Conservation (phyloP, 1,139 yeast species). For the Sugiyamaella paludigena region DNA sequence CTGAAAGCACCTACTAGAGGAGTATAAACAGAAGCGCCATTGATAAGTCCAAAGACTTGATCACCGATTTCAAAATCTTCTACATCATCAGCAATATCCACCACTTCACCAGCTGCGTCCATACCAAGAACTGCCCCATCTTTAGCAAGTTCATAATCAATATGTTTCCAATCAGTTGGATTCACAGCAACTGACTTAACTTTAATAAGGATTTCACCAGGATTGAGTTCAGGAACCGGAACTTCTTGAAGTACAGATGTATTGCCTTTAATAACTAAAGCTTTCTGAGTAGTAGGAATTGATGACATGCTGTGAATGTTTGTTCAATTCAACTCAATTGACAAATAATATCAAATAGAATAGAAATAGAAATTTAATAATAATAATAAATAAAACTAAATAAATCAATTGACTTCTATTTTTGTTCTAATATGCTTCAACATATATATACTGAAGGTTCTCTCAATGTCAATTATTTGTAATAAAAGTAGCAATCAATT, state of each 20-base stretch:
- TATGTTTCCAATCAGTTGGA: conserved; percentile 76
- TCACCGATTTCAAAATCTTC: conserved; percentile 54
- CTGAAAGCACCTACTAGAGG: conserved; percentile 58
- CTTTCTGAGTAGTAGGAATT: conserved; percentile 16
- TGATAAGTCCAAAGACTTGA: conserved; percentile 49
- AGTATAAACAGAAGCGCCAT: conserved; percentile 46
- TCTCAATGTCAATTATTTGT: no score
- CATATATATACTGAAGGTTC: no score
- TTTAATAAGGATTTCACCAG: conserved; percentile 52
- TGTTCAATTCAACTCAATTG: no score
- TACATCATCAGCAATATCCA: conserved; percentile 55
- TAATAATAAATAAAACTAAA: no score
- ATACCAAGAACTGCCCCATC: conserved; percentile 45
- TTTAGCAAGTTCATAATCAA: conserved; percentile 39
- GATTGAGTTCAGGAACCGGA: conserved; percentile 22
- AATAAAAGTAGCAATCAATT: no score
- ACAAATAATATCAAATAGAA: no score
- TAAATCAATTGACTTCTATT: no score
- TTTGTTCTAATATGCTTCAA: no score
- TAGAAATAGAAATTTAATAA: no score
- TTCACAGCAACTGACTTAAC: conserved; percentile 61
- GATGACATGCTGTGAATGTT: conserved; percentile 2
- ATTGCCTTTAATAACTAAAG: conserved; percentile 14
- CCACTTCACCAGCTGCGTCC: conserved; percentile 55
- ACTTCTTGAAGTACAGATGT: conserved; percentile 15